A percentile compares a stretch with the other conserved stretches of the same genome.
phyloP scores from a whole-genome alignment of 805 yeast genomes.

The Suhomyces canberraensis region DNA sequence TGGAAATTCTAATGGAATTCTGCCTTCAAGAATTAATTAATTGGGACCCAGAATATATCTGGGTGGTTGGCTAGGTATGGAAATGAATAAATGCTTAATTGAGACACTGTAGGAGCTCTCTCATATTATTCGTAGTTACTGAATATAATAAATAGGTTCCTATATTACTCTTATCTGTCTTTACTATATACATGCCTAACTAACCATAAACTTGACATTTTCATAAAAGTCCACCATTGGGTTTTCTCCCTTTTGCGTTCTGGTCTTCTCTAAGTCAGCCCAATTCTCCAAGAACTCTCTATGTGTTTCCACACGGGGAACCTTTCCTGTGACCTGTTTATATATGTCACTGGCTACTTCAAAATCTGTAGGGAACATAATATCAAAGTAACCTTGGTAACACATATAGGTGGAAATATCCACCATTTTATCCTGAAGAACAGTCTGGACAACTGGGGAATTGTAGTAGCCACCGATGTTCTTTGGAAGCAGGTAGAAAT shows the following conservation, averaged over 20 bases:
- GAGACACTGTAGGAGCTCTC: too few species aligned
- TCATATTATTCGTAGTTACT: too few species aligned
- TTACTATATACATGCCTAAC: slow-evolving; percentile 19
- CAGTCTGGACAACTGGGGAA: slow-evolving; percentile 79
- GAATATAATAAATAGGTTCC: too few species aligned
- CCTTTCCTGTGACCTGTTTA: slow-evolving; percentile 58
- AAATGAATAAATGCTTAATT: too few species aligned
- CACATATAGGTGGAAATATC: slow-evolving; percentile 73
- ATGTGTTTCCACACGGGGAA: slow-evolving; percentile 54
- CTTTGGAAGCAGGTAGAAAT: slow-evolving; percentile 53
- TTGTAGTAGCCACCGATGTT: slow-evolving; percentile 53
- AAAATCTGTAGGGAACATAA: slow-evolving; percentile 84
- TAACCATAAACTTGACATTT: slow-evolving; percentile 67
- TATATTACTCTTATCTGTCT: too few species aligned
- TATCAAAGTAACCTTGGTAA: slow-evolving; percentile 83
- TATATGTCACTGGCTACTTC: slow-evolving; percentile 59
- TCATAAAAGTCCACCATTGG: slow-evolving; percentile 77
- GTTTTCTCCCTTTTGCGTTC: slow-evolving; percentile 74
- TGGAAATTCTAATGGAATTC: too few species aligned
- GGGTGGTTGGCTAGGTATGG: too few species aligned
- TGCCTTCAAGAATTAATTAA: too few species aligned
- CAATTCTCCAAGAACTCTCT: slow-evolving; percentile 62
- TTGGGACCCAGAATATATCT: too few species aligned
- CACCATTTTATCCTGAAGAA: slow-evolving; percentile 62
- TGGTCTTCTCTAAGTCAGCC: slow-evolving; percentile 67